Evolutionary conservation across 371 early-diverging fungal species (phyloP).

Genomic region (Dentiscutata heterogama): DNA sequence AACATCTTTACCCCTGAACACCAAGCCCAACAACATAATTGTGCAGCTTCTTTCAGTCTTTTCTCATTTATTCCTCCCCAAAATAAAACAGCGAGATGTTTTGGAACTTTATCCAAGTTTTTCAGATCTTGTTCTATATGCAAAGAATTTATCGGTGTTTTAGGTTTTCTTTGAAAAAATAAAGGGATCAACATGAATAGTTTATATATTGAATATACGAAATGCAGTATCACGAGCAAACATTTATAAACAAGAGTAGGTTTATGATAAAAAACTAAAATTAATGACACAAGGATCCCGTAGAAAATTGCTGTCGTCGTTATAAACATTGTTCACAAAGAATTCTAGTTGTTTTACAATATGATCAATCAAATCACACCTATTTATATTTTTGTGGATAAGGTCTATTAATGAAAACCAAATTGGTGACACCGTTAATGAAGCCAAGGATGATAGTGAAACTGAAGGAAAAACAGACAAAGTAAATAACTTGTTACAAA

Average conservation of each 20-base stretch:
- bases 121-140: conserved; percentile 22
- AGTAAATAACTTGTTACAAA: too few relatives aligned
- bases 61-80: conserved; percentile 21
- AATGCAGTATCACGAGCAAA: conserved; percentile 14
- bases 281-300: neutral
- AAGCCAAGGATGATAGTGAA: neutral
- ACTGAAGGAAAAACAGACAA: too few relatives aligned
- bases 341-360: too few relatives aligned
- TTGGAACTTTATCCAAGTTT: conserved; percentile 40
- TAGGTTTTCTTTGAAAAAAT: neutral
- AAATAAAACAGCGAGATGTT: conserved; percentile 40
- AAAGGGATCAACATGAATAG: neutral
- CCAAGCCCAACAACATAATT: conserved; percentile 40
- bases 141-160: neutral
- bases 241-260: neutral
- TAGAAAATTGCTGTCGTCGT: too few relatives aligned
- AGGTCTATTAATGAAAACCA: too few relatives aligned
- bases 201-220: neutral
- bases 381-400: too few relatives aligned
- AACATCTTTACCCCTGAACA: conserved; percentile 38
- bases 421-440: neutral
- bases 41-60: conserved; percentile 18
- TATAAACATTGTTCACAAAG: too few relatives aligned
- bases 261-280: conserved; percentile 8
- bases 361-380: too few relatives aligned